Conservation (phyloP, 371 early-diverging fungal species). For the Funneliformis caledonium region DNA sequence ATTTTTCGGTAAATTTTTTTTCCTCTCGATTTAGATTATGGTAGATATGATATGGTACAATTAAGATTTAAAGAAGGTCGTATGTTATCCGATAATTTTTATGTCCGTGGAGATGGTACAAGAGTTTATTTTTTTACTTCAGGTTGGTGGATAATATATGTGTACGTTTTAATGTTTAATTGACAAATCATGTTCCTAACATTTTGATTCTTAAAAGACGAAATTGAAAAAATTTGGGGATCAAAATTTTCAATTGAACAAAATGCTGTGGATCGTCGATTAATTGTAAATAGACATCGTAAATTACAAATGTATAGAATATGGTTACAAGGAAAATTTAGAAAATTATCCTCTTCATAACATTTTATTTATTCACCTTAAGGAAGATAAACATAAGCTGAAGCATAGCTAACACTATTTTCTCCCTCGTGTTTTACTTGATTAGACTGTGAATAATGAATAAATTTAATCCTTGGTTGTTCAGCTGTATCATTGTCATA, state of each 20-base stretch:
- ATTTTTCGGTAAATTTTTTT: neutral
- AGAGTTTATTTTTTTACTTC: conserved; percentile 56
- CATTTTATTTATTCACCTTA: neutral
- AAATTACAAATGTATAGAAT: conserved; percentile 97
- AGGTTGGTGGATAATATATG: conserved; percentile 26
- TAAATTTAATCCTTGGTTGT: conserved; percentile 60
- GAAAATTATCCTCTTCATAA: conserved; percentile 54
- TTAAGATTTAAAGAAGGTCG: conserved; percentile 84
- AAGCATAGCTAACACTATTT: conserved; percentile 80
- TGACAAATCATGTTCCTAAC: neutral
- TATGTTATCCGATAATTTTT: conserved; percentile 80
- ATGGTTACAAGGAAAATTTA: conserved; percentile 97
- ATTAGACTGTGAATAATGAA: conserved; percentile 88
- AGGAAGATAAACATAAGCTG: conserved; percentile 45
- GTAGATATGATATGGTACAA: conserved; percentile 88
- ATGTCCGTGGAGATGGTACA: conserved; percentile 89
- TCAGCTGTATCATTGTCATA: neutral
- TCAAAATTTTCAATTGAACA: conserved; percentile 72
- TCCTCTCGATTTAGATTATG: conserved; percentile 68
- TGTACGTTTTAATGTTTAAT: neutral
- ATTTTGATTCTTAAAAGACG: conserved; percentile 41
- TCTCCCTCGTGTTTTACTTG: conserved; percentile 56
- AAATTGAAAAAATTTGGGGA: conserved; percentile 64
- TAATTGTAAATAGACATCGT: conserved; percentile 91
- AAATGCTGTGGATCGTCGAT: conserved; percentile 90